A percentile compares a stretch with the other conserved stretches of the same genome.
These are phyloP conservation scores for Dothiorella sarmentorum DNA, from an alignment of 2,329 filamentous ascomycete species.

Conservation along the genomic window DNA sequence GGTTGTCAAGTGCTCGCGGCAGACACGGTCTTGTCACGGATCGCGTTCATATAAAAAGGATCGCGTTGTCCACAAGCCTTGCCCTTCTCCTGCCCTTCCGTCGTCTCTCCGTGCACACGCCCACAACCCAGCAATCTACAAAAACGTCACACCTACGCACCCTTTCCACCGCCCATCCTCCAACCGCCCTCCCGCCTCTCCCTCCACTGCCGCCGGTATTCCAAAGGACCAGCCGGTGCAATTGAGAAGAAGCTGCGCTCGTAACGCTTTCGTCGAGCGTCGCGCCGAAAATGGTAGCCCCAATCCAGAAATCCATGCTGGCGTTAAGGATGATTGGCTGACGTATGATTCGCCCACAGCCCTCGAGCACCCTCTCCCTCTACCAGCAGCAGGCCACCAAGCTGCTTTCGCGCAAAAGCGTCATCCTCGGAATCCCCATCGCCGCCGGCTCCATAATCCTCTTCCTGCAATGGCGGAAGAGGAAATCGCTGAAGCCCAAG, in stretches of 20 bases:
- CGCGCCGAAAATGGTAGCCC: constrained; percentile 8
- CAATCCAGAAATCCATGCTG: not conserved
- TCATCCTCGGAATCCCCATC: constrained; percentile 9
- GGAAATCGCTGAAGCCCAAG: constrained; percentile 14
- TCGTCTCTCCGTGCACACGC: not conserved
- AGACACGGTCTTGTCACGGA: not conserved
- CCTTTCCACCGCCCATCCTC: constrained; percentile 9
- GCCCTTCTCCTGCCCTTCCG: not conserved
- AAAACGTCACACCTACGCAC: constrained; percentile 2
- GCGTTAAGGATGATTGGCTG: not conserved
- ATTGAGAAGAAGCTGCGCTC: not conserved
- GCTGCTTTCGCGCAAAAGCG: constrained; percentile 15
- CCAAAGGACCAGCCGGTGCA: too few relatives aligned
- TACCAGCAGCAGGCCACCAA: constrained; percentile 17
- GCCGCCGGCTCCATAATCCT: constrained; percentile 16
- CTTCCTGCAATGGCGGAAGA: constrained; percentile 17
- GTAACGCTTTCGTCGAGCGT: not conserved
- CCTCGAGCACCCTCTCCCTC: constrained; percentile 5
- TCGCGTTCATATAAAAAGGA: not conserved
- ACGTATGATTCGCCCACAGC: not conserved
- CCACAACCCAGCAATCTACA: not conserved
- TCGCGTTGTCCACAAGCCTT: not conserved
- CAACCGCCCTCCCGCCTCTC: constrained; percentile 3
- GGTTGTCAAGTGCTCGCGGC: not conserved
- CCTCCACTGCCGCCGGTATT: not conserved